Evolutionary conservation across 2,329 filamentous ascomycete species (phyloP).

Genomic region (Fusarium continuum): DNA sequence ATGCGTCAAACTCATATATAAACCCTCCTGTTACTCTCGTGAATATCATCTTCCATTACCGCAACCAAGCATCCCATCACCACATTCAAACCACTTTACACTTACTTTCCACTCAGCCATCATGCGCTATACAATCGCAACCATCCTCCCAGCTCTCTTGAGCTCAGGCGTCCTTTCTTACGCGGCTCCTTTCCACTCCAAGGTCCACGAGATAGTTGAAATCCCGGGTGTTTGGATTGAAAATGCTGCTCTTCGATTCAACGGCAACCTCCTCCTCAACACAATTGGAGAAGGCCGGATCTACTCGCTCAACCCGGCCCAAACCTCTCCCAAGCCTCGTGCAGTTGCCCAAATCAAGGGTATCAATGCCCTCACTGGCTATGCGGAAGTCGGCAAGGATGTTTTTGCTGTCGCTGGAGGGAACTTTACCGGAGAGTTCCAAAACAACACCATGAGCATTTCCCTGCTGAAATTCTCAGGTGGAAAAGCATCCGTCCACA

Average conservation of each 20-base stretch:
- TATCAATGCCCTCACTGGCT: neutral
- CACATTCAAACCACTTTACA: neutral
- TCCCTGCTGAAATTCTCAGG: neutral
- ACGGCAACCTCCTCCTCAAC: conserved; percentile 11
- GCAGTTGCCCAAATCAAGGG: neutral
- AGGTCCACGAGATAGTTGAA: neutral
- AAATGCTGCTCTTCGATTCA: neutral
- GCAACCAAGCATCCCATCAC: neutral
- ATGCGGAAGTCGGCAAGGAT: neutral
- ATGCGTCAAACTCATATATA: too few species aligned
- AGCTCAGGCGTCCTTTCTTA: neutral
- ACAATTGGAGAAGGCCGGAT: neutral
- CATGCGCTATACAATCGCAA: neutral
- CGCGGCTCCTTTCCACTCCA: neutral
- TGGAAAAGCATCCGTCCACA: neutral
- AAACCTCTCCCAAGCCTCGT: accelerated
- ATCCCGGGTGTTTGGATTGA: conserved; percentile 3
- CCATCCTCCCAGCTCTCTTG: neutral
- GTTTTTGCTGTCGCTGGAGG: neutral
- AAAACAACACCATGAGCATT: neutral
- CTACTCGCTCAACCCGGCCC: neutral
- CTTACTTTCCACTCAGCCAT: neutral
- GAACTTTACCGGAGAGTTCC: neutral
- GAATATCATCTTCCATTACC: too few species aligned
- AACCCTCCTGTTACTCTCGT: too few species aligned